Conservation (phyloP, 2,329 filamentous ascomycete species). For the Nemania bipapillata region DNA sequence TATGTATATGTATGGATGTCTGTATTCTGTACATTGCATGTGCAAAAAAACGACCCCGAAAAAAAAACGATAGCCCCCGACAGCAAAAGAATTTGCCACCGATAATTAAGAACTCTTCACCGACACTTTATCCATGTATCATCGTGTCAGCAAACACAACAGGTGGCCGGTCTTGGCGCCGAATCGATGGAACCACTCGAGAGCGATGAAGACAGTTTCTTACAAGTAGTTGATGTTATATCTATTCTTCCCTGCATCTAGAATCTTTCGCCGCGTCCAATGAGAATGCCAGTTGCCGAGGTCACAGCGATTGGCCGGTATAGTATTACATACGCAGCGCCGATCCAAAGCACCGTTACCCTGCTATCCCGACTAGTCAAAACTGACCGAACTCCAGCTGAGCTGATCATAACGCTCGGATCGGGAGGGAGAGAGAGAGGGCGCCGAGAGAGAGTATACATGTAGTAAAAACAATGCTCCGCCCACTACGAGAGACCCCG, state of each 20-base stretch:
- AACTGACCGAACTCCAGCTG: background rate
- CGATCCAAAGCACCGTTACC: background rate
- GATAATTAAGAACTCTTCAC: constrained; percentile 23
- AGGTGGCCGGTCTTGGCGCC: constrained; percentile 18
- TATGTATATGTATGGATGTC: no score
- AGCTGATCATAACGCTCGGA: background rate
- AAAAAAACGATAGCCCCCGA: constrained; percentile 9
- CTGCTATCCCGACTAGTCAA: background rate
- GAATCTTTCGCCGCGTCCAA: background rate
- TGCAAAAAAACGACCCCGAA: no score
- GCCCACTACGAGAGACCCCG: background rate
- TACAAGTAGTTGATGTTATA: background rate
- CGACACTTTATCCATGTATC: constrained; percentile 30
- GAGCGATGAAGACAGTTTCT: background rate
- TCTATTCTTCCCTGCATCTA: background rate
- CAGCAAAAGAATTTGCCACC: constrained; percentile 24
- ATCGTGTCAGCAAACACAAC: constrained; percentile 33
- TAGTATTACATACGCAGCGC: background rate
- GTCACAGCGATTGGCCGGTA: constrained; percentile 2
- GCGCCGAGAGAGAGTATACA: no score
- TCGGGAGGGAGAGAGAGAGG: background rate
- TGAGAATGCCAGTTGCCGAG: constrained; percentile 14
- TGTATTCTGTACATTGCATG: background rate
- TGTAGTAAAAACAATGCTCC: no score
- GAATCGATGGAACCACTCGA: constrained; percentile 3